Evolutionary conservation across 352 stramenopile species (phyloP).

Genomic region (Phytophthora fragariaefolia): DNA sequence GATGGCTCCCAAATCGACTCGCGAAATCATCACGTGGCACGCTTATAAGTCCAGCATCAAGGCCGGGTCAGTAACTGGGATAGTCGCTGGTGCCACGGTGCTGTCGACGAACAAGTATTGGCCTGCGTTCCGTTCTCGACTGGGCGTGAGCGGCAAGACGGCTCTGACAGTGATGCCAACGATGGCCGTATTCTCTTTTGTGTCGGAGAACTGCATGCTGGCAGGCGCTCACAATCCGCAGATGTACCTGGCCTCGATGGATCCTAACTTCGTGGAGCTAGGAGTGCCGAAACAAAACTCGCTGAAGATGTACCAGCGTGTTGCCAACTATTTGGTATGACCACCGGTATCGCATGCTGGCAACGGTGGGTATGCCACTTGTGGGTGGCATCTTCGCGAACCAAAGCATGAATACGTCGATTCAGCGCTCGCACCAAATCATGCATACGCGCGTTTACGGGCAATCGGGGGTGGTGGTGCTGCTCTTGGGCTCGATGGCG

Average conservation of each 20-base stretch:
- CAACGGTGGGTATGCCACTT: constrained; percentile 54
- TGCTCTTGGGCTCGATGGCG: constrained; percentile 70
- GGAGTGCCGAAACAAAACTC: constrained; percentile 29
- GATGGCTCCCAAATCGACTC: constrained; percentile 11
- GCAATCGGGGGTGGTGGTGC: constrained; percentile 55
- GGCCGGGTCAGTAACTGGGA: constrained; percentile 40
- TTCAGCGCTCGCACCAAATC: constrained; percentile 71
- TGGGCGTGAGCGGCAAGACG: constrained; percentile 71
- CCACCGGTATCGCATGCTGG: constrained; percentile 63
- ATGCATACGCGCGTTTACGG: constrained; percentile 83
- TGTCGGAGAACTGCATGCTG: constrained; percentile 56
- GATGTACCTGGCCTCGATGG: constrained; percentile 58
- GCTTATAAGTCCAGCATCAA: constrained; percentile 49
- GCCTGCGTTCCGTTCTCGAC: constrained; percentile 58
- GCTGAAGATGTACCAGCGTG: constrained; percentile 53
- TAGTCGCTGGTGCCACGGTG: constrained; percentile 35
- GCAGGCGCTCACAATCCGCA: constrained; percentile 65
- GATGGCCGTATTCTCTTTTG: constrained; percentile 59
- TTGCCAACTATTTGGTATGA: constrained; percentile 73
- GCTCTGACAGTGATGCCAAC: constrained; percentile 58
- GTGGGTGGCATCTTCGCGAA: constrained; percentile 64
- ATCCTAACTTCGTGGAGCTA: constrained; percentile 42
- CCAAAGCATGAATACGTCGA: constrained; percentile 61
- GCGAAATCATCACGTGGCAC: constrained; percentile 46
- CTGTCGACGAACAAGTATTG: constrained; percentile 55